A percentile compares a stretch with the other conserved stretches of the same genome.
phyloP scores from a whole-genome alignment of 2,329 filamentous ascomycete species.

The Pyricularia sp. region DNA sequence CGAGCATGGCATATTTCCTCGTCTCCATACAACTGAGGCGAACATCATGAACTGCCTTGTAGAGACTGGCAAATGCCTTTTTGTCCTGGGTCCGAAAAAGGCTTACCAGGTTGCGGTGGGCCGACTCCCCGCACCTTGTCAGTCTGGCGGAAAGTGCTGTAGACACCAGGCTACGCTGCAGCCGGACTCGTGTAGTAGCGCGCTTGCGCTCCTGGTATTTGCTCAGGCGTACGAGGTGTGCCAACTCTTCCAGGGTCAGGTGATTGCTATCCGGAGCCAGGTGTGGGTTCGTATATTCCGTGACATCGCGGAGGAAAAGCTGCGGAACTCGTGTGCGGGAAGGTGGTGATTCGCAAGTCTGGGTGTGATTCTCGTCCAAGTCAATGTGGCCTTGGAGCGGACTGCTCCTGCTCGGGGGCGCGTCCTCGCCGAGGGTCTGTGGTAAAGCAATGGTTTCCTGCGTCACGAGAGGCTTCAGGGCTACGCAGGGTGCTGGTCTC shows the following conservation, averaged over 20 bases:
- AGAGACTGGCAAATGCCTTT: slow-evolving; percentile 63
- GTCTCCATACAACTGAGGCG: slow-evolving; percentile 67
- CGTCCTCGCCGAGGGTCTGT: neutral
- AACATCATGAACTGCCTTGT: slow-evolving; percentile 71
- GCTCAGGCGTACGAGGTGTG: slow-evolving; percentile 67
- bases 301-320: slow-evolving; percentile 56
- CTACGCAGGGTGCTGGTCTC: slow-evolving; percentile 23
- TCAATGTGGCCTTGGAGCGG: slow-evolving; percentile 13
- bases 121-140: slow-evolving; percentile 64
- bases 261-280: slow-evolving; percentile 52
- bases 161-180: slow-evolving; percentile 66
- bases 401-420: neutral
- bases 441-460: slow-evolving; percentile 21
- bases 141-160: slow-evolving; percentile 67
- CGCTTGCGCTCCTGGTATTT: slow-evolving; percentile 78
- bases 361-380: slow-evolving; percentile 19
- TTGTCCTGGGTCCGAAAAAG: slow-evolving; percentile 73
- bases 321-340: slow-evolving; percentile 27
- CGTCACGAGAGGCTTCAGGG: slow-evolving; percentile 40
- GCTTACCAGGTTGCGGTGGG: slow-evolving; percentile 67
- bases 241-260: slow-evolving; percentile 67
- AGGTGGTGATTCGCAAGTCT: slow-evolving; percentile 28
- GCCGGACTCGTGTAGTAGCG: slow-evolving; percentile 59
- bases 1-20: slow-evolving; percentile 59
- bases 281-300: slow-evolving; percentile 55